Base-by-base conservation (phyloP, 257 asterid genomes). In the Thymus mandschuricus region DNA sequence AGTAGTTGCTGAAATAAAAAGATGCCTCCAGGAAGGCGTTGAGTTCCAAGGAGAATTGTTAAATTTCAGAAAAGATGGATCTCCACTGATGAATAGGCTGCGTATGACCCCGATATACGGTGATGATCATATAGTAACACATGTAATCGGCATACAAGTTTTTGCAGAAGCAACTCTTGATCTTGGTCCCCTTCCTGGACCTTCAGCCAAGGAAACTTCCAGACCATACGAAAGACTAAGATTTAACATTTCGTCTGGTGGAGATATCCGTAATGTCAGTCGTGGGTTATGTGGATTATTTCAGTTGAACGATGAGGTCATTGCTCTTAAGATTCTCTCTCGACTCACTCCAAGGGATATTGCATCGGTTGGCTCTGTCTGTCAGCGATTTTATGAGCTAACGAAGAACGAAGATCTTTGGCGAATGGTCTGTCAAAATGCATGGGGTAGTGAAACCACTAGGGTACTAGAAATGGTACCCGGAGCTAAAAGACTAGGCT, bases 381-480 rank as follows among this genome's bases (percentile, higher is more conserved):
- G 94, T 80, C 81, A 62, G 63, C 73, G 85, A 50, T 66, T 90
- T 55, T 88, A 90, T 80, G 97, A 86, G 80, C 69, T 88, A 64
- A 88, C 98, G 30, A 92, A 74, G 71, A 84, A 86, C 57, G 98
- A 92, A 80, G 95, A 92, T 70, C 84, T 92, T 21, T 90, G 97
- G 98, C 82, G 88, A 56, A 83, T 85, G 89, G 96, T 92, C 58
- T 90, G 96, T 74, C 98, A 92, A 76, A 92, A 90, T 79, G 97
- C 95, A 66, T 92, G 96, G 96, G 96, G 92, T 57, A 81, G 83
- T 55, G 97, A 92, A 77, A 89, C 96, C 27, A 88, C 97, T 58
- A 78, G 94, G 66, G 88, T 86, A 10, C 49, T 93, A 64, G 96
- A 90, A 79, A 67, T 92, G 0, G 97, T 88, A 48, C 92, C 93